These are phyloP conservation scores for Trypanosoma brucei DNA, from an alignment of 208 protist species.

Conservation along the genomic window DNA sequence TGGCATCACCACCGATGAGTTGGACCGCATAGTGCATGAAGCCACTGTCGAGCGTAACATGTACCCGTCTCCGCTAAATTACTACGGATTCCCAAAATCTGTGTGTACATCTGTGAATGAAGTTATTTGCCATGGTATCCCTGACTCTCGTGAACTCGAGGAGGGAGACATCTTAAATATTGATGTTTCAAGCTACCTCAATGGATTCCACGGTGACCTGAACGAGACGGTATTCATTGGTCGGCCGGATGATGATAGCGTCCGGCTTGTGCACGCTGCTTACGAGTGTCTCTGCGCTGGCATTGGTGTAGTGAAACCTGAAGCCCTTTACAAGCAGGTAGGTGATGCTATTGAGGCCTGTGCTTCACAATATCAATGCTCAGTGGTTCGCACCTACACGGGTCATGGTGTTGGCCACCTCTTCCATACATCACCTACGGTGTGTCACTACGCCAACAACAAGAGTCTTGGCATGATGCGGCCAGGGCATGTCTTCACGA, in stretches of 20 bases:
- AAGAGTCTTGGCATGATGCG: conserved; percentile 89
- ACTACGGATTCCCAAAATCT: conserved; percentile 97
- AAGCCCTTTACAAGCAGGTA: conserved; percentile 79
- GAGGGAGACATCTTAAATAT: conserved; percentile 98
- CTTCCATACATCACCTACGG: conserved; percentile 91
- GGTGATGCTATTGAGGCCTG: conserved; percentile 83
- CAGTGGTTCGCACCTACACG: conserved; percentile 85
- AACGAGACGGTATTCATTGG: conserved; percentile 93
- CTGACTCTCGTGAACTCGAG: conserved; percentile 90
- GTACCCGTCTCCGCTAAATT: conserved; percentile 98
- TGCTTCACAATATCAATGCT: conserved; percentile 55
- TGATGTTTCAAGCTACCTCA: conserved; percentile 96
- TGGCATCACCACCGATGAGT: conserved; percentile 97
- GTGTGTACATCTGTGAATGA: conserved; percentile 96
- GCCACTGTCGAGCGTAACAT: conserved; percentile 86
- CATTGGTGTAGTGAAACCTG: conserved; percentile 74
- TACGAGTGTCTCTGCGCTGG: conserved; percentile 82
- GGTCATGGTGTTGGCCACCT: conserved; percentile 92
- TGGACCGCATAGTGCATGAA: conserved; percentile 94
- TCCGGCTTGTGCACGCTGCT: conserved; percentile 77
- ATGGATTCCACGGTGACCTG: conserved; percentile 90
- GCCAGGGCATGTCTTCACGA: conserved; percentile 96
- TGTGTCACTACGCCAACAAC: conserved; percentile 92
- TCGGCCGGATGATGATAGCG: conserved; percentile 61
- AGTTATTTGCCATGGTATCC: conserved; percentile 96